phyloP scores from a whole-genome alignment of 2,329 filamentous ascomycete species.

The Aspergillus brasiliensis region DNA sequence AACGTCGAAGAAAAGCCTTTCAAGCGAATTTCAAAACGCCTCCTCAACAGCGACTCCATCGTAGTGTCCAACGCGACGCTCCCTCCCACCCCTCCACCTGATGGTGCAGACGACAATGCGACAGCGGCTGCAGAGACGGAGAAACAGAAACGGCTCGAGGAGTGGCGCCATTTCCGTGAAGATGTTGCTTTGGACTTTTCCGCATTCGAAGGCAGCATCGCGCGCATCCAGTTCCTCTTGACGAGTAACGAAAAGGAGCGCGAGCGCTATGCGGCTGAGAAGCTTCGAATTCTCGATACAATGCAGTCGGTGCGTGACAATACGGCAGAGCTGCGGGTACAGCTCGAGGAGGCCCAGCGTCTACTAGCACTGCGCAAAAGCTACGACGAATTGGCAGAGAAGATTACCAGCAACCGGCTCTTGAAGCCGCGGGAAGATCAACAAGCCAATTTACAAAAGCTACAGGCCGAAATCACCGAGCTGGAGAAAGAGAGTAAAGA shows the following conservation, averaged over 20 bases:
- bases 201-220: conserved; percentile 81
- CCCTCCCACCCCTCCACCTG: conserved; percentile 68
- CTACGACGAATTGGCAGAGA: conserved; percentile 85
- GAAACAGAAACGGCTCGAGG: conserved; percentile 54
- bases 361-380: conserved; percentile 77
- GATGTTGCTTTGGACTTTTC: conserved; percentile 87
- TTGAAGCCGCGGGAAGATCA: conserved; percentile 85
- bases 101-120: conserved; percentile 50
- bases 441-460: conserved; percentile 71
- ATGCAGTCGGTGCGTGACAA: conserved; percentile 76
- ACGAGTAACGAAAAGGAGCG: conserved; percentile 82
- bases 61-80: conserved; percentile 59
- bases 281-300: conserved; percentile 74
- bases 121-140: conserved; percentile 50
- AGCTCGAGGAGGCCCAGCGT: conserved; percentile 74
- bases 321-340: conserved; percentile 70
- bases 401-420: conserved; percentile 78
- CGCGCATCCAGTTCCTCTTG: conserved; percentile 83
- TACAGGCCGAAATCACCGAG: conserved; percentile 85
- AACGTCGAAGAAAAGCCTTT: conserved; percentile 92
- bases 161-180: conserved; percentile 72
- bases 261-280: conserved; percentile 78
- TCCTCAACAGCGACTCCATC: conserved; percentile 69
- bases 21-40: conserved; percentile 80
- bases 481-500: conserved; percentile 80